Base-by-base conservation (phyloP, 225 moss, liverwort and hornwort genomes). In the Pleurozium schreberi region DNA sequence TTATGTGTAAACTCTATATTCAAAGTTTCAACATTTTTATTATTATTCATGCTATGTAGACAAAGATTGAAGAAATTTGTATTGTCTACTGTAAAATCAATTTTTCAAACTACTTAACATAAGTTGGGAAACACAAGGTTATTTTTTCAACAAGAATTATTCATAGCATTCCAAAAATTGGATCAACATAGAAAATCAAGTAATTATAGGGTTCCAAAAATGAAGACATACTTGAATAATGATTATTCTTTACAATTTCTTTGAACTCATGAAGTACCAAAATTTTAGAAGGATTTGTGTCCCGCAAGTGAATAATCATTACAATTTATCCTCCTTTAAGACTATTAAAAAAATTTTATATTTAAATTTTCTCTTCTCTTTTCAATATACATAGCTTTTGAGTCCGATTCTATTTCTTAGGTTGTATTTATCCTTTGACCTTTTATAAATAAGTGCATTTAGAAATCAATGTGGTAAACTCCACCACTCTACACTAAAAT, bases 301-400 rank as follows among this genome's bases (percentile, higher is more conserved):
- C 22, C 6, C 1, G 6, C 0, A 1, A 2, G 12, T 12, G 21
- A 69, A 25, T 13, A 2, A 25, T 69, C 1, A 14, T 25, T 23
- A 25, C n/a, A n/a, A n/a, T n/a, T n/a, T n/a, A n/a, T n/a, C n/a
- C n/a, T n/a, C n/a, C 14, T 69, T 69, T 14, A 6, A 69, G n/a
- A 68, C n/a, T 68, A 13, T 7, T 68, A 12, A 12, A n/a, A 23
- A 42, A 1, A 14, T 12, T 22, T 25, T 14, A 7, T 40, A 4
- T 42, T 69, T 22, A 12, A n/a, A 68, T 21, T n/a, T 68, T 68
- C 14, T 4, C 12, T 40, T 40, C 23, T 12, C 1, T 14, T 25
- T 4, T 69, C 8, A 21, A 68, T 69, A 4, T 8, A 4, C 1
- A 40, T 11, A 23, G 8, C 4, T 43, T 26, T 71, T 27, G 8